phyloP scores from a whole-genome alignment of 129 eudicot genomes.

The Ambrosia artemisiifolia region DNA sequence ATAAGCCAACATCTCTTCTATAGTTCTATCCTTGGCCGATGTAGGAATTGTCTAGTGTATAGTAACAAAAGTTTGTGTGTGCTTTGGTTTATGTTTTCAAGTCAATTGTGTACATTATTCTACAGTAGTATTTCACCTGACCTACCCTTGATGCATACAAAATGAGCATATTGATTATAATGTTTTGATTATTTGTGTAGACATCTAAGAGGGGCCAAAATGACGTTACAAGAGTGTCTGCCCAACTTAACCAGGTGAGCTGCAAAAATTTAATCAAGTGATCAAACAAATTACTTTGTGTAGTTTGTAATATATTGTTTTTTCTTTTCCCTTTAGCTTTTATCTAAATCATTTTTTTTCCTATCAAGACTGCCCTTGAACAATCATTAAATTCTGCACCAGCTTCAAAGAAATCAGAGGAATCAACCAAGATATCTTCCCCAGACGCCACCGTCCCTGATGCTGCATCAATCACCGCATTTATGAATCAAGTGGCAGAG shows the following conservation, averaged over 20 bases:
- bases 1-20: too few relatives aligned
- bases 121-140: not conserved
- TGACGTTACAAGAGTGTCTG: slow-evolving; percentile 45
- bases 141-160: not conserved
- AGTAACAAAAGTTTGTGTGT: not conserved
- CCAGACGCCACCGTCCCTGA: slow-evolving; percentile 42
- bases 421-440: slow-evolving; percentile 22
- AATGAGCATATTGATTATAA: not conserved
- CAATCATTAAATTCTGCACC: slow-evolving; percentile 43
- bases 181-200: slow-evolving; percentile 23
- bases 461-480: slow-evolving; percentile 56
- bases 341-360: slow-evolving; percentile 9
- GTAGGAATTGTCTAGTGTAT: too few relatives aligned
- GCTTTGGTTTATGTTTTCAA: not conserved
- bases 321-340: slow-evolving; percentile 1
- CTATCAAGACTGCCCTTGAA: slow-evolving; percentile 44
- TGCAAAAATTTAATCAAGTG: not conserved
- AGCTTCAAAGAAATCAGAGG: slow-evolving; percentile 34
- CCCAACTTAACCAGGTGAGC: slow-evolving; percentile 62
- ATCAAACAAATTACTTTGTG: not conserved
- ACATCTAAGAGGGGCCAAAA: slow-evolving; percentile 48
- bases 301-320: not conserved
- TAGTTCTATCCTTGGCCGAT: too few relatives aligned
- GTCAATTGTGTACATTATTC: not conserved
- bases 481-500: slow-evolving; percentile 76